Evolutionary conservation across 1,284 basidiomycete genomes (phyloP), one percentile per base, ranked within the genome.

Genomic region (Rhodotorula sp.): DNA sequence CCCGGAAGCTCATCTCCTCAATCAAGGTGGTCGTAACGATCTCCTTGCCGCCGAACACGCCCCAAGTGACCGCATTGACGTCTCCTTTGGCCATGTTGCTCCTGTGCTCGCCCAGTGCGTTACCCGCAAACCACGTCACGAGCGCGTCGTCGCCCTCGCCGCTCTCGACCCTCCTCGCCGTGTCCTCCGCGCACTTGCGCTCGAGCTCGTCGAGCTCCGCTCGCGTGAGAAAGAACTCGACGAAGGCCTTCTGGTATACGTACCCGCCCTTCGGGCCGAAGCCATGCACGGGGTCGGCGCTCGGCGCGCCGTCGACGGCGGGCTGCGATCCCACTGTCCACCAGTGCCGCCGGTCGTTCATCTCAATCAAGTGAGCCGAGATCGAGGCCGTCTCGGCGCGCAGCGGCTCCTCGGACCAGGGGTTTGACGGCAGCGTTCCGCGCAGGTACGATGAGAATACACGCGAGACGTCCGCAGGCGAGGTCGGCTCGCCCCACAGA

Each of bases 281-380:
- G 1, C 96, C 97, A 71, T 95, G 88, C 0, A 90, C 91, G 34
- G 83, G 81, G 83, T 98, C 91, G 73, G 92, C 89, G 78, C 92
- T 95, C 69, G 86, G 85, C 19, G 87, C 92, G 61, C 95, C 96
- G 80, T 98, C 94, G 48, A 99, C 96, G 7, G 96, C 94, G 21
- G 96, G 96, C 81, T 99, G 96, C 53, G 93, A 96, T 83, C 98
- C 98, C 85, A 99, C 98, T 4, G 96, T 99, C 78, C 97, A 84
- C 86, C 93, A 97, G 17, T 96, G 95, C 44, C 91, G 85, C 72
- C 88, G 85, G 65, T 73, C 74, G 82, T 98, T 98, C 85, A 99
- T 89, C 80, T 87, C 87, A 19, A 90, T 87, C 25, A 99, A 86
- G 79, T 91, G 88, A 60, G 86, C 83, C 44, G 90, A 85, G 81